Evolutionary conservation across 2,329 filamentous ascomycete genomes (phyloP).

Genomic region (Helminthosporium solani): DNA sequence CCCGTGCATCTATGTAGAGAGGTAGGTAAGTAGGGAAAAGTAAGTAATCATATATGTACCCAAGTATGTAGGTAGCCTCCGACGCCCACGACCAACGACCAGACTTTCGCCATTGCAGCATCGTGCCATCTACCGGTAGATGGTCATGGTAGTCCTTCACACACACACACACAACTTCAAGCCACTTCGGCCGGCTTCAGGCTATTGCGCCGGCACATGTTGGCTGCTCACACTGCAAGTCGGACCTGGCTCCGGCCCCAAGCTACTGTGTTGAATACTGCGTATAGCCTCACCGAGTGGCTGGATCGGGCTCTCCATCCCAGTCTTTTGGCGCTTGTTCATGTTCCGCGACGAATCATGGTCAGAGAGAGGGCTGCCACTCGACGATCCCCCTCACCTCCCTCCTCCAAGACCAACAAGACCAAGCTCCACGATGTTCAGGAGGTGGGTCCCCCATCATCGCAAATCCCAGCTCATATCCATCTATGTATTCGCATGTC

Average conservation of each 20-base stretch:
- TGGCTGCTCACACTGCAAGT: not conserved
- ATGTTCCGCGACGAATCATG: slow-evolving; percentile 24
- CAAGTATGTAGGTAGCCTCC: too few relatives aligned
- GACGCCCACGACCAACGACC: slow-evolving; percentile 14
- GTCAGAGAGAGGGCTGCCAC: not conserved
- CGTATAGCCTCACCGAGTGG: slow-evolving; percentile 1
- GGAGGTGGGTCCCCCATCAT: slow-evolving; percentile 1
- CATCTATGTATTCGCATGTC: too few relatives aligned
- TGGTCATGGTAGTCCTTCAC: too few relatives aligned
- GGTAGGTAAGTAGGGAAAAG: too few relatives aligned
- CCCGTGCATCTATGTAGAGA: too few relatives aligned
- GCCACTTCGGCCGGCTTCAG: slow-evolving; percentile 14
- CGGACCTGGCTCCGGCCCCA: slow-evolving; percentile 9
- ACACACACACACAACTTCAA: not conserved
- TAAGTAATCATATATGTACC: too few relatives aligned
- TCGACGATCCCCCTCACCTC: slow-evolving; percentile 6
- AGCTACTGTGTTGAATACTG: too few relatives aligned
- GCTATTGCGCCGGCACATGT: slow-evolving; percentile 17
- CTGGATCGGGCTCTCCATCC: slow-evolving; percentile 13
- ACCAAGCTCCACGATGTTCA: not conserved
- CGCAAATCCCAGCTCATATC: slow-evolving; percentile 6
- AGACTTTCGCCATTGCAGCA: slow-evolving; percentile 10
- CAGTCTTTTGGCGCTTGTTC: slow-evolving; percentile 22
- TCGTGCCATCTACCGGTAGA: slow-evolving; percentile 8
- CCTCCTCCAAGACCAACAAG: too few relatives aligned